Percentiles rank a stretch among this genome's conserved stretches.
Evolutionary conservation across 306 rosid genomes (phyloP).

Genomic region (Parietaria judaica): DNA sequence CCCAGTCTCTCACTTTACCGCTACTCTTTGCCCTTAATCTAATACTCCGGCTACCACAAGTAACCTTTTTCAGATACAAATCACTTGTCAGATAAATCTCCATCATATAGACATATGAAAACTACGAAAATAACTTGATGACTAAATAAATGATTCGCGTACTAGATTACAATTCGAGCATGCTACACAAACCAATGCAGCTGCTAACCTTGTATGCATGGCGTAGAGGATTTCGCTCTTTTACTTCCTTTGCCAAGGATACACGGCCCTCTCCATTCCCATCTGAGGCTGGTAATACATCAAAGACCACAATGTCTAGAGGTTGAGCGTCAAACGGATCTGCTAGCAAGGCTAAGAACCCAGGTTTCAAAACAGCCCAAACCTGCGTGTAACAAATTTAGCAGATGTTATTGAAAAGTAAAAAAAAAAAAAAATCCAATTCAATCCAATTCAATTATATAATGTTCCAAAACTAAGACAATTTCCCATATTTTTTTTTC

Average conservation of each 20-base stretch:
- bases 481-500: not conserved
- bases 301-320: slow-evolving; percentile 89
- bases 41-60: slow-evolving; percentile 77
- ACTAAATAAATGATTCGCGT: too few relatives aligned
- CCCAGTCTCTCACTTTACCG: slow-evolving; percentile 86
- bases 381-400: slow-evolving; percentile 47
- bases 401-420: slow-evolving; percentile 1
- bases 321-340: slow-evolving; percentile 86
- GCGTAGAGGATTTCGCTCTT: slow-evolving; percentile 82
- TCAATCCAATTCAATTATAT: not conserved
- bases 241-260: slow-evolving; percentile 68
- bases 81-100: slow-evolving; percentile 18
- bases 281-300: slow-evolving; percentile 73
- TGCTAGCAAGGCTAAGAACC: slow-evolving; percentile 87
- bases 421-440: not conserved
- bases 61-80: slow-evolving; percentile 43
- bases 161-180: too few relatives aligned
- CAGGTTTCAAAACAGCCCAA: slow-evolving; percentile 97
- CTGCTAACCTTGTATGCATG: slow-evolving; percentile 72
- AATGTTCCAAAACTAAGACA: not conserved
- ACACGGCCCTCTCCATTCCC: slow-evolving; percentile 78
- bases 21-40: slow-evolving; percentile 65
- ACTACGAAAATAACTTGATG: too few relatives aligned
- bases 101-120: not conserved
- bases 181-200: too few relatives aligned